A percentile compares a stretch with the other conserved stretches of the same genome.
Evolutionary conservation across 345 rosid species (phyloP).

Genomic region (Eucalyptus brandiana): DNA sequence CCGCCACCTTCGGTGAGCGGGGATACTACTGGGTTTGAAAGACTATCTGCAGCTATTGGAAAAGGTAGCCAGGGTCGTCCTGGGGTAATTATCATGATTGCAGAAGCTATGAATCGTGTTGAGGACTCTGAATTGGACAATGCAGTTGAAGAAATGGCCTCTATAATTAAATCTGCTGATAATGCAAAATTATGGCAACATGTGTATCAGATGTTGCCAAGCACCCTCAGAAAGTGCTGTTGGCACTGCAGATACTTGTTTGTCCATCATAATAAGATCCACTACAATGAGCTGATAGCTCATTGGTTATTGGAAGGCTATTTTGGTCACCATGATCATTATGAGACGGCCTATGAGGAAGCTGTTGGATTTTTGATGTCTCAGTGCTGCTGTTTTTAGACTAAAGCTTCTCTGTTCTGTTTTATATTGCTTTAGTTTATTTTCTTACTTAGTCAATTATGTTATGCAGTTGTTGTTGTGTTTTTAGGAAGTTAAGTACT

Average conservation of each 20-base stretch:
- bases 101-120: neutral
- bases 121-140: neutral
- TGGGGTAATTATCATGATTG: neutral
- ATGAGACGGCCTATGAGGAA: slow-evolving; percentile 24
- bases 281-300: slow-evolving; percentile 31
- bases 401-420: no score
- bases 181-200: neutral
- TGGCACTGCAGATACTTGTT: neutral
- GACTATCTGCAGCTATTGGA: neutral
- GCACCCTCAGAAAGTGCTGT: neutral
- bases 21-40: neutral
- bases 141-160: neutral
- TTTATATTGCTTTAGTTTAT: no score
- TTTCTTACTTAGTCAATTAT: no score
- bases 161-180: neutral
- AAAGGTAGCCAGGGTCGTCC: neutral
- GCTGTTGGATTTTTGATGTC: no score
- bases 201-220: neutral
- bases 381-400: no score
- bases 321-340: slow-evolving; percentile 21
- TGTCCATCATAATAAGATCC: neutral
- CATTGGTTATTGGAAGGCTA: slow-evolving; percentile 65
- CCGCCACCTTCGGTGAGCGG: no score
- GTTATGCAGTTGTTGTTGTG: no score
- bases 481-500: no score